These are phyloP conservation scores for Cenococcum geophilum DNA, from an alignment of 495 filamentous ascomycete genomes.

Conservation along the genomic window DNA sequence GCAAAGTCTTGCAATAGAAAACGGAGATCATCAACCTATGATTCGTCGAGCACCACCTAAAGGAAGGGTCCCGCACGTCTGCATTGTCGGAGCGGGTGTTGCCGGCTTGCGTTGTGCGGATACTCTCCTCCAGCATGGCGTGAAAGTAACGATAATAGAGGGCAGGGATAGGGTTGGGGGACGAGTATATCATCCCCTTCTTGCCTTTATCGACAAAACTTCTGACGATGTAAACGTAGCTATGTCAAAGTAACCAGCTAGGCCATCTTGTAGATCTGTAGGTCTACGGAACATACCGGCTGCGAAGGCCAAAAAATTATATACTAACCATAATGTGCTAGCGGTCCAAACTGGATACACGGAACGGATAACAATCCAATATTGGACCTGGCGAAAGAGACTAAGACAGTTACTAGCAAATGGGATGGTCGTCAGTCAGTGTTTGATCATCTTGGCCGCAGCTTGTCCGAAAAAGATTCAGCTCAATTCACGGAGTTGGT, in stretches of 20 bases:
- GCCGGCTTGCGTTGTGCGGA: constrained; percentile 86
- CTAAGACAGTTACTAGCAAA: constrained; percentile 53
- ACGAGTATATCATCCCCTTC: constrained; percentile 50
- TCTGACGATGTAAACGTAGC: constrained; percentile 19
- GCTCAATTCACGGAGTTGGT: constrained; percentile 53
- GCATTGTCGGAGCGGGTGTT: constrained; percentile 79
- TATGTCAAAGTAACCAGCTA: constrained; percentile 28
- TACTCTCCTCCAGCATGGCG: constrained; percentile 68
- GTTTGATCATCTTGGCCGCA: constrained; percentile 58
- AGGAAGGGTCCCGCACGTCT: constrained; percentile 48
- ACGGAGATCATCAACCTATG: constrained; percentile 18
- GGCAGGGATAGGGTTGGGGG: constrained; percentile 79
- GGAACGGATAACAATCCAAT: constrained; percentile 83
- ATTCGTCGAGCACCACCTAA: constrained; percentile 11
- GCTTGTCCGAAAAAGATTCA: constrained; percentile 48
- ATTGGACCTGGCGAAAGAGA: constrained; percentile 64
- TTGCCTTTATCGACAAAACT: not conserved
- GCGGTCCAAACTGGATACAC: constrained; percentile 95
- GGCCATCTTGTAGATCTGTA: constrained; percentile 50
- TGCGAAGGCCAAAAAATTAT: constrained; percentile 5
- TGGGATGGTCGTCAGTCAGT: constrained; percentile 53
- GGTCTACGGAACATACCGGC: constrained; percentile 22
- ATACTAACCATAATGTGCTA: constrained; percentile 32
- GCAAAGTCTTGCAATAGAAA: constrained; percentile 13
- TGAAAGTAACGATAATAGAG: constrained; percentile 78